phyloP scores from a whole-genome alignment of 768 basidiomycete species.

The Hirschioporus abietinus region DNA sequence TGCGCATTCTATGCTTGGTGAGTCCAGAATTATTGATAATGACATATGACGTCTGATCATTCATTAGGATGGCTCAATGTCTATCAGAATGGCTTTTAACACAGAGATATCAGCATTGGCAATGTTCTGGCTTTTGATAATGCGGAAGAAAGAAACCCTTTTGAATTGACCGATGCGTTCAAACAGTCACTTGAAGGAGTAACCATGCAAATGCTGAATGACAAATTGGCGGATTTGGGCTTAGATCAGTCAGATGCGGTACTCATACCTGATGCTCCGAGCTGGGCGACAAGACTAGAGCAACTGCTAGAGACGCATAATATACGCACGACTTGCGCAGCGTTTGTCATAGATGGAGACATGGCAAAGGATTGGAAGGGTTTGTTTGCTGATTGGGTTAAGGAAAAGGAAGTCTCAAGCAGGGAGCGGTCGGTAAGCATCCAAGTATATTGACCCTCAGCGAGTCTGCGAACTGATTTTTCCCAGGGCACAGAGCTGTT shows the following conservation, averaged over 20 bases:
- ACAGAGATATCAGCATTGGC: slow-evolving; percentile 2
- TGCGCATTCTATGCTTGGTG: slow-evolving; percentile 1
- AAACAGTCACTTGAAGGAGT: background rate
- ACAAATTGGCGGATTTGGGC: background rate
- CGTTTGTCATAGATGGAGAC: background rate
- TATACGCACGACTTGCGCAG: background rate
- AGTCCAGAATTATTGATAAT: background rate
- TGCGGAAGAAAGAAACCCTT: background rate
- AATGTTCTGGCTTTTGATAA: background rate
- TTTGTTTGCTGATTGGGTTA: background rate
- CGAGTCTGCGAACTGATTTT: background rate
- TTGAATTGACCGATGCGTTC: background rate
- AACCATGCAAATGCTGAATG: background rate
- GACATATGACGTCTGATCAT: background rate
- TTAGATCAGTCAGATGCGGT: background rate
- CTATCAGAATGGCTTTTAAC: background rate
- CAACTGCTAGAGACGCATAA: background rate
- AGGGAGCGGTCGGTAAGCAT: background rate
- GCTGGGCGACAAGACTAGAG: background rate
- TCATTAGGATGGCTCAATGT: slow-evolving; percentile 1
- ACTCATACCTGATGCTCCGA: background rate
- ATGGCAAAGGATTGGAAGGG: background rate
- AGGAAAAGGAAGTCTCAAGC: background rate
- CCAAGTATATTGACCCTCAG: background rate
- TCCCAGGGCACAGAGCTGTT: background rate